Evolutionary conservation across 2,329 filamentous ascomycete genomes (phyloP).

Genomic region (Aspergillus texensis): DNA sequence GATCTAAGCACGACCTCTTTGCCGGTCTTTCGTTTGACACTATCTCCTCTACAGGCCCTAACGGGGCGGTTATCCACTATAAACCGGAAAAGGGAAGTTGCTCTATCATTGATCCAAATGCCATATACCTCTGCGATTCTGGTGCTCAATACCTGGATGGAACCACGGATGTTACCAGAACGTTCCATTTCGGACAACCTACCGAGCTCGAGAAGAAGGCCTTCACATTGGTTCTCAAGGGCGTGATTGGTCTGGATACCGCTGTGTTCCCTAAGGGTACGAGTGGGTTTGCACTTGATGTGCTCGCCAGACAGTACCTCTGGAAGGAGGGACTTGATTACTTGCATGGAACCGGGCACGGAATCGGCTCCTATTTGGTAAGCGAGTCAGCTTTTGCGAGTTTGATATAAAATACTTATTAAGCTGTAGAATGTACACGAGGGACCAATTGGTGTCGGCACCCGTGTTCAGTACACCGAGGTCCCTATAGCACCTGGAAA

Average conservation of each 20-base stretch:
- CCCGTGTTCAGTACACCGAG: constrained; percentile 86
- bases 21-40: constrained; percentile 92
- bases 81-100: constrained; percentile 82
- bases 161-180: constrained; percentile 93
- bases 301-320: constrained; percentile 83
- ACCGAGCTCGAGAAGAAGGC: constrained; percentile 81
- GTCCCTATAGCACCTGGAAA: constrained; percentile 89
- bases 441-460: constrained; percentile 94
- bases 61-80: constrained; percentile 95
- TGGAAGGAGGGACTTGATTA: constrained; percentile 96
- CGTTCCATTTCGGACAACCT: constrained; percentile 86
- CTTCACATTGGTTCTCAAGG: constrained; percentile 93
- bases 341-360: constrained; percentile 93
- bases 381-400: constrained; percentile 2
- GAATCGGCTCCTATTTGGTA: constrained; percentile 83
- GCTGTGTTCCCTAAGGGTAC: constrained; percentile 93
- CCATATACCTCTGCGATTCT: constrained; percentile 93
- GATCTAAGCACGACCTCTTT: constrained; percentile 69
- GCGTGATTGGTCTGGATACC: constrained; percentile 83
- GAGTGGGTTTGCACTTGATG: constrained; percentile 88
- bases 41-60: constrained; percentile 91
- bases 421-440: constrained; percentile 78
- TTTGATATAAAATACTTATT: constrained; percentile 20
- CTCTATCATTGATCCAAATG: constrained; percentile 77
- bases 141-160: constrained; percentile 96